Evolutionary conservation across 2,329 filamentous ascomycete genomes (phyloP).

Genomic region (Fusarium chlamydosporum): DNA sequence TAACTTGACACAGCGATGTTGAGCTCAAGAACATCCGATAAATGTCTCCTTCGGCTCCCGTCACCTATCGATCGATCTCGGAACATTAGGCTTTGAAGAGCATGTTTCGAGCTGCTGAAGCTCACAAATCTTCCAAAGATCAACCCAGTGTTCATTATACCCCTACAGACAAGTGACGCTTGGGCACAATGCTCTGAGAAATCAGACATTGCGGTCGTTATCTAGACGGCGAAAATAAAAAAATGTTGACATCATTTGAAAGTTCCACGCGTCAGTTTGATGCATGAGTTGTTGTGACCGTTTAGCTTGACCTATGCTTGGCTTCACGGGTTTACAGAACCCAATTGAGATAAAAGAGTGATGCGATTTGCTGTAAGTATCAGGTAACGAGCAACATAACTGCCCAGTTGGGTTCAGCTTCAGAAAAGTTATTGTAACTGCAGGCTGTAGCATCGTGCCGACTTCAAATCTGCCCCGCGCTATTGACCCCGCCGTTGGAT

Average conservation of each 20-base stretch:
- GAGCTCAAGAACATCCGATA: constrained; percentile 75
- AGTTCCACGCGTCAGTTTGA: not conserved
- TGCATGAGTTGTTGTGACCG: not conserved
- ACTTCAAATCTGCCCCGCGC: constrained; percentile 16
- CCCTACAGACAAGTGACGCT: constrained; percentile 13
- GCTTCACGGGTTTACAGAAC: too few species aligned
- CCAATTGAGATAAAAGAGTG: too few species aligned
- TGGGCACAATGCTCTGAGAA: not conserved
- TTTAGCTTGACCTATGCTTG: not conserved
- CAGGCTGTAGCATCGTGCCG: constrained; percentile 10
- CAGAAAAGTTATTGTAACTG: not conserved
- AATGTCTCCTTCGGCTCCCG: constrained; percentile 16
- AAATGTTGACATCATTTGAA: not conserved
- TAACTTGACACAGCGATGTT: constrained; percentile 69
- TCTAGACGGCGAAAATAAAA: constrained; percentile 24
- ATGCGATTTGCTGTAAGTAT: not conserved
- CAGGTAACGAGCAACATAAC: not conserved
- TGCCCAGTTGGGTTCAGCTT: not conserved
- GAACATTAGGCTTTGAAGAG: constrained; percentile 14
- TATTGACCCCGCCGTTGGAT: constrained; percentile 20
- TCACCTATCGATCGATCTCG: constrained; percentile 21
- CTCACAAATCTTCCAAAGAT: constrained; percentile 2
- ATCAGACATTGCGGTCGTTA: constrained; percentile 7
- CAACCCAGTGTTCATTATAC: constrained; percentile 29
- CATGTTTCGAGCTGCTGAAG: constrained; percentile 6